Percentiles rank a stretch among this genome's conserved stretches.
These are phyloP conservation scores for Planoprotostelium fungivorum DNA, from an alignment of 78 protist species.

Conservation along the genomic window DNA sequence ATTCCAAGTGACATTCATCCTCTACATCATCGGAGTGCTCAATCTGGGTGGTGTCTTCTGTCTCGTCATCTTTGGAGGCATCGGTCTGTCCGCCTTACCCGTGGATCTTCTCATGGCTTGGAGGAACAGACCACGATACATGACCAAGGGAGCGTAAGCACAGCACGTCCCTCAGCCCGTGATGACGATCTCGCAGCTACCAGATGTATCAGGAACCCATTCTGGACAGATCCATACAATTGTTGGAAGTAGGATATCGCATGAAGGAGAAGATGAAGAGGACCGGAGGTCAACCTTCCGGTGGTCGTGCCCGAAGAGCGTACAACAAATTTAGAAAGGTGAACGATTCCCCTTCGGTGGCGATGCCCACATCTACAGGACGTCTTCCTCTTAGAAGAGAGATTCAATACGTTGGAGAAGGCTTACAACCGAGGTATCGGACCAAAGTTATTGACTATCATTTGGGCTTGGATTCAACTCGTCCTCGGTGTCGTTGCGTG, in stretches of 20 bases:
- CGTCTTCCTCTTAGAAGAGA: slow-evolving; percentile 66
- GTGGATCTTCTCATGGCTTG: slow-evolving; percentile 69
- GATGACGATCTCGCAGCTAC: not conserved
- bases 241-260: not conserved
- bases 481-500: not conserved
- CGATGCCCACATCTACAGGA: slow-evolving; percentile 10
- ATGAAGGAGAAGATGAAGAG: not conserved
- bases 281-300: not conserved
- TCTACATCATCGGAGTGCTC: not conserved
- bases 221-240: not conserved
- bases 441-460: not conserved
- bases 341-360: not conserved
- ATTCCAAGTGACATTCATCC: not conserved
- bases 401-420: slow-evolving; percentile 48
- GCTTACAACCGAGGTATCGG: slow-evolving; percentile 43
- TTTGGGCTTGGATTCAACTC: not conserved
- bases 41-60: slow-evolving; percentile 69
- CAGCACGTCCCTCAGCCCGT: not conserved
- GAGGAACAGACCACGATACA: slow-evolving; percentile 62
- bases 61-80: slow-evolving; percentile 80
- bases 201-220: not conserved
- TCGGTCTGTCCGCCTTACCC: slow-evolving; percentile 83
- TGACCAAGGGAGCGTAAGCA: not conserved
- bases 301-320: not conserved
- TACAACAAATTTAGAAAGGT: not conserved